Evolutionary conservation across 768 basidiomycete species (phyloP), one percentile per base, ranked within the genome.

Genomic region (Suillus weaverae): DNA sequence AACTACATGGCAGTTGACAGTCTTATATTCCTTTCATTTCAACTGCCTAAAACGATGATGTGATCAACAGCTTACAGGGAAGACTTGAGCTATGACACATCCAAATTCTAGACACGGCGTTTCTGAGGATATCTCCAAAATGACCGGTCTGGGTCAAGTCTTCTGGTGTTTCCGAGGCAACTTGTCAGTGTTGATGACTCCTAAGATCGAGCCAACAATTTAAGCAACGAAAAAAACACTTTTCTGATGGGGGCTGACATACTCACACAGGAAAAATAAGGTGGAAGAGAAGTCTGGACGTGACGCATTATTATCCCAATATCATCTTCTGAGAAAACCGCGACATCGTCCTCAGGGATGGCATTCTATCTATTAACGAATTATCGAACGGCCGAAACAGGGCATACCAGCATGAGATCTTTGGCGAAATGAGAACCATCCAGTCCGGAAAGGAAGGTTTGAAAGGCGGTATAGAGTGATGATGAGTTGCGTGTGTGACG

Each of bases 341-440:
- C 78, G 2, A 83, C 77, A 7, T 26, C 1, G n/a, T 79, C 79
- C 62, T 77, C 68, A 8, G 54, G 56, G 16, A 50, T 70, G 48
- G 26, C 66, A 57, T 62, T 71, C 61, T 64, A 78, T 77, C 51
- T 74, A 10, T 73, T 70, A 16, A 79, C 70, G 38, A 89, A 78
- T 3, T 66, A 74, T 30, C 78, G 81, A 35, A 91, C 83, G 39
- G 82, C 79, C 32, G 76, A 79, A 11, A 86, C 65, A 71, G 91
- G 1, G 89, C 90, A 69, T 86, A 78, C 88, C 89, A 91, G 74
- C 87, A 91, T 16, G 89, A 89, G 38, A 90, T 73, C 61, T 88
- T 85, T 20, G 82, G 81, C 33, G 80, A 77, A 1, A 85, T 86
- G 55, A 92, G 83, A 35, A 86, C 66, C 72, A 80, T 78, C 72